Conservation (phyloP, 73 alveolate species). For the Blepharisma japonicum region DNA sequence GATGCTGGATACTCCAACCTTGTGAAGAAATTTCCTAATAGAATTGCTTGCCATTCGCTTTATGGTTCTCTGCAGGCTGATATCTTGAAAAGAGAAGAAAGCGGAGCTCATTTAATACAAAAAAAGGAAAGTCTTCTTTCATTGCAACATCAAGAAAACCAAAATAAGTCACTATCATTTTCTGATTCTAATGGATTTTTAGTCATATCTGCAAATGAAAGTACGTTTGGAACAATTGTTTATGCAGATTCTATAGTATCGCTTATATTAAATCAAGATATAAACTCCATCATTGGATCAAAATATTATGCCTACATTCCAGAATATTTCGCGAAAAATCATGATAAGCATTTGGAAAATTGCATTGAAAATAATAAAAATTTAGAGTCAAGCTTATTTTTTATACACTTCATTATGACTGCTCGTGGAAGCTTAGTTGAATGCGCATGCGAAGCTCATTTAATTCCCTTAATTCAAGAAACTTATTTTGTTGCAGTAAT, state of each 20-base stretch:
- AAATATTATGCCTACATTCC: constrained; percentile 2
- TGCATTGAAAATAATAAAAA: background rate
- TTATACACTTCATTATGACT: background rate
- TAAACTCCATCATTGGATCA: background rate
- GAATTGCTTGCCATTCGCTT: background rate
- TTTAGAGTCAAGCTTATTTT: background rate
- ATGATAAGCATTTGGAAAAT: background rate
- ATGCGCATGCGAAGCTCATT: background rate
- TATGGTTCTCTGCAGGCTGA: background rate
- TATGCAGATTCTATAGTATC: background rate
- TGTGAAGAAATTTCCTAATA: background rate
- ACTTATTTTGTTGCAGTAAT: background rate
- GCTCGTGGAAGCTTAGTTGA: background rate
- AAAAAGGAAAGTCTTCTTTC: background rate
- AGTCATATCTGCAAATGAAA: background rate
- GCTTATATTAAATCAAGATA: constrained; percentile 5
- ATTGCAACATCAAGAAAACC: background rate
- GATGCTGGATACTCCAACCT: background rate
- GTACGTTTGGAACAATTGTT: background rate
- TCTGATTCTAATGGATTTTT: constrained; percentile 1
- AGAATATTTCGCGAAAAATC: background rate
- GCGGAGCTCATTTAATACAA: background rate
- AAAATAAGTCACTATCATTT: background rate
- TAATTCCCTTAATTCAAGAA: background rate
- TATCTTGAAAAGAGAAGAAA: background rate